These are phyloP conservation scores for Dalbergia cochinchinensis DNA, from an alignment of 306 rosid genomes.

Conservation along the genomic window DNA sequence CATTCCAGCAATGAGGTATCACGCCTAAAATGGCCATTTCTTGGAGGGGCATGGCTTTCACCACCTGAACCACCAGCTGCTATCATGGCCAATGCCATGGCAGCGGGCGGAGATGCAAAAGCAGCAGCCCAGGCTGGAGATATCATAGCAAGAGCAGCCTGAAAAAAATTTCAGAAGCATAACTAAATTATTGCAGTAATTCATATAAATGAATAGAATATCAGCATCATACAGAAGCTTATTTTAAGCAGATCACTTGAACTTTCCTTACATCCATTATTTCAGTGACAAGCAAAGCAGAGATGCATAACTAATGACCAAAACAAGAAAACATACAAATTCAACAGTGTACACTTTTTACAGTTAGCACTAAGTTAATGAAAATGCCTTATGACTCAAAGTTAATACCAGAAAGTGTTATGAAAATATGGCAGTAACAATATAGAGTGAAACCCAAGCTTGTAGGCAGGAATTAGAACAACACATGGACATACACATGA, in stretches of 20 bases:
- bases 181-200: constrained; percentile 33
- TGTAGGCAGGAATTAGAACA: constrained; percentile 15
- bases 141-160: constrained; percentile 93
- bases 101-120: constrained; percentile 98
- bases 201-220: constrained; percentile 24
- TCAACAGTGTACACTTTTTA: constrained; percentile 2
- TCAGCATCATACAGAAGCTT: constrained; percentile 23
- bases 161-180: constrained; percentile 50
- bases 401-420: constrained; percentile 9
- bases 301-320: background rate
- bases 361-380: constrained; percentile 5
- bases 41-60: constrained; percentile 71
- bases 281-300: constrained; percentile 17
- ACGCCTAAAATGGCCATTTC: constrained; percentile 73
- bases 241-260: constrained; percentile 3
- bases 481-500: background rate
- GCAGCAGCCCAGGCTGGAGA: constrained; percentile 99
- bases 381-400: constrained; percentile 3
- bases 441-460: constrained; percentile 9
- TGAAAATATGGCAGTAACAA: constrained; percentile 7
- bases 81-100: constrained; percentile 99
- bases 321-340: constrained; percentile 11
- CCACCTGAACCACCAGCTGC: constrained; percentile 98
- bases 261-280: constrained; percentile 18
- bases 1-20: constrained; percentile 88